Evolutionary conservation across 768 basidiomycete species (phyloP), one percentile per base, ranked within the genome.

Genomic region (Macrolepiota albuminosa): DNA sequence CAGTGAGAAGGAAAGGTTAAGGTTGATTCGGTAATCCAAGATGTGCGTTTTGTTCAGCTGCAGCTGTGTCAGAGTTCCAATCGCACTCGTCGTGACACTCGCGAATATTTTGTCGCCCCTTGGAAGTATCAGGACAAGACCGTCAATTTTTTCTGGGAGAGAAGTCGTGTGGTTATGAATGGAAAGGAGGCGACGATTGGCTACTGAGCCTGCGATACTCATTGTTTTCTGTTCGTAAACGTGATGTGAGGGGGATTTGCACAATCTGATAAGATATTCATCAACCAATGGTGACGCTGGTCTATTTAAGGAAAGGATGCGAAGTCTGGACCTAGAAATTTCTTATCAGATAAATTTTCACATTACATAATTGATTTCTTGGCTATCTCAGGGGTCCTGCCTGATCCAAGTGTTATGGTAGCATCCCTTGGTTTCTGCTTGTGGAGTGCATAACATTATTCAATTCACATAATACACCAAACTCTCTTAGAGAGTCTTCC

Each of bases 51-150:
- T 68, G 57, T 73, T 68, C 42, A 70, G 62, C 18, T 58, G 58
- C 11, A 72, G 57, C 36, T 63, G 60, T 50, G 67, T 66, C 24
- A 61, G 49, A 24, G 58, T 36, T 57, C 62, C 53, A 40, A 62
- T 57, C 13, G 57, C 31, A 40, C 56, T 36, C 16, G 54, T 49
- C 40, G 63, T 40, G 49, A 58, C 26, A 56, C 47, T 58, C 21
- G 63, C 61, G 13, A 62, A 60, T 36, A 72, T 61, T 26, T 65
- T 67, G 14, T 64, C 68, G n/a, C 67, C 71, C 31, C 67, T 67
- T 5, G 72, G 71, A 6, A 73, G 67, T n/a, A 70, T 63, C 11
- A 70, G 45, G 33, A 73, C 63, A 26, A 69, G 68, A 2, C 59
- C 60, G 7, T 65, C 61, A n/a, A 42, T 57, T 14, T 63, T 47